Percentiles rank a stretch among this genome's conserved stretches.
Evolutionary conservation across 495 filamentous ascomycete genomes (phyloP).

Genomic region (Monascus purpureus): DNA sequence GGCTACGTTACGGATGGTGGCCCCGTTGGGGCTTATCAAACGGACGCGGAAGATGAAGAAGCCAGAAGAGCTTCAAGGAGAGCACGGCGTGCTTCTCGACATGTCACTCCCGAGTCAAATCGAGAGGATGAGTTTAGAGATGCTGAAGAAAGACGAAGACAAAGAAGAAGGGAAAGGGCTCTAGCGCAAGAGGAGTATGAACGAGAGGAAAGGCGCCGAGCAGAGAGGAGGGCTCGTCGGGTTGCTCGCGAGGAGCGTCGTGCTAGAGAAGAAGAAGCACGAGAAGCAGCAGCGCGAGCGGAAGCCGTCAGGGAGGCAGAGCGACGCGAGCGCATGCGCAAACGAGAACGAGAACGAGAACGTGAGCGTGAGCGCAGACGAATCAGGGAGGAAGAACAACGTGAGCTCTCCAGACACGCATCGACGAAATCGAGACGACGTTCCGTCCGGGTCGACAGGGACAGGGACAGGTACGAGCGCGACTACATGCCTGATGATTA

Average conservation of each 20-base stretch:
- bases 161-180: conserved; percentile 26
- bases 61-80: conserved; percentile 36
- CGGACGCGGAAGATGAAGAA: conserved; percentile 39
- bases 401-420: conserved; percentile 11
- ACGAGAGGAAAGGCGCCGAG: conserved; percentile 26
- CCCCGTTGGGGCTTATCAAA: conserved; percentile 16
- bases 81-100: conserved; percentile 23
- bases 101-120: conserved; percentile 19
- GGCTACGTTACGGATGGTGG: conserved; percentile 30
- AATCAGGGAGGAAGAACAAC: conserved; percentile 23
- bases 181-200: conserved; percentile 35
- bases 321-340: conserved; percentile 14
- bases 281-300: conserved; percentile 27
- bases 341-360: conserved; percentile 23
- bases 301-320: conserved; percentile 28
- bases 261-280: conserved; percentile 31
- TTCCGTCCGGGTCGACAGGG: conserved; percentile 17
- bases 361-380: conserved; percentile 11
- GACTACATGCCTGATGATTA: conserved; percentile 9
- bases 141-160: conserved; percentile 29
- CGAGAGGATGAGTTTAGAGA: conserved; percentile 27
- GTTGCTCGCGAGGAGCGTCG: conserved; percentile 36
- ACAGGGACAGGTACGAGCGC: conserved; percentile 7
- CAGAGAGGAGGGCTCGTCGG: conserved; percentile 30
- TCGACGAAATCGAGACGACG: conserved; percentile 17